Evolutionary conservation across 1,284 basidiomycete species (phyloP), one percentile per base, ranked within the genome.

Genomic region (Rhodofomes roseus): DNA sequence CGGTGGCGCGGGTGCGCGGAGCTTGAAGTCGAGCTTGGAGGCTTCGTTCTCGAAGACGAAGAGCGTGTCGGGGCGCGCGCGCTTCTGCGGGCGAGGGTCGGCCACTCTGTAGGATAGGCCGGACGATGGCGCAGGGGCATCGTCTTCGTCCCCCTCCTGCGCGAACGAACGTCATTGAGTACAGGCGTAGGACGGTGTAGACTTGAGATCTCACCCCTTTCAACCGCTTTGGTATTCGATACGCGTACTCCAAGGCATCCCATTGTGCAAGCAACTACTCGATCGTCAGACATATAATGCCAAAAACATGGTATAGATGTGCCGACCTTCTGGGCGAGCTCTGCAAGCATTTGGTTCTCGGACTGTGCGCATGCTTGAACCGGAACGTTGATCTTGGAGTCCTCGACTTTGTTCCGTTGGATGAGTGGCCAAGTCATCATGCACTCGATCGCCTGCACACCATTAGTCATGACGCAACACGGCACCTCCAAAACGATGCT

Each of bases 331-430:
- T 84, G 77, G 8, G 90, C 85, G 37, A 87, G 69, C 11, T 72
- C 71, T 62, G 81, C 82, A 52, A 91, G 74, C 5, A 64, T 70
- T 63, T 84, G 84, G 64, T 87, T 82, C 58, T 85, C 86, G 8
- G 81, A 81, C 46, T 82, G 74, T 1, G 79, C 66, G 52, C 84
- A 84, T 1, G 63, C 68, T 67, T 82, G 76, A n/a, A 97, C 85
- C 6, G 86, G 82, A 20, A 83, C 75, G 62, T 85, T 83, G 53
- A 97, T 86, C 68, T 86, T 86, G 0, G 93, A 94, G 70, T 94
- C 92, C 61, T 95, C 92, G 37, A 99, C 87, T 76, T 99, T 99
- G 78, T 98, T 98, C 54, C 92, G 85, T 55, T 90, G 89, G 55
- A 93, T 80, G 27, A 98, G 76, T 0, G 93, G 93, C 95, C 95